phyloP scores from a whole-genome alignment of 179 eudicot species.

The Sideroxylon spinosum region DNA sequence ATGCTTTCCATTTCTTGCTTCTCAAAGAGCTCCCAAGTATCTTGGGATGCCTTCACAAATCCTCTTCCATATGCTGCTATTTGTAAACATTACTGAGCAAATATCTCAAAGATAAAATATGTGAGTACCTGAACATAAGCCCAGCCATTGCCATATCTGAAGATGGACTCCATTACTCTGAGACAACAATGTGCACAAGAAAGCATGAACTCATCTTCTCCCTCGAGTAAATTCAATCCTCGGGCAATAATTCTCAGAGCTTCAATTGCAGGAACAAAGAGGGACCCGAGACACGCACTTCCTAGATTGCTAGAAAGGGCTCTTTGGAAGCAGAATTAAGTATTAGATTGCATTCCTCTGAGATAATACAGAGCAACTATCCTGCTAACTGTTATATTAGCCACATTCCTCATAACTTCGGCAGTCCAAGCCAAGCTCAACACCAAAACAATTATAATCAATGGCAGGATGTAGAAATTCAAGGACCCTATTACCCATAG shows the following conservation, averaged over 20 bases:
- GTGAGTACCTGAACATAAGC: slow-evolving; percentile 99
- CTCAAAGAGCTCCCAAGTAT: slow-evolving; percentile 88
- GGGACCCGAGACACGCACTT: slow-evolving; percentile 84
- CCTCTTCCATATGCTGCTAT: slow-evolving; percentile 88
- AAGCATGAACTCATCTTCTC: slow-evolving; percentile 98
- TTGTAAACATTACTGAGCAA: no score
- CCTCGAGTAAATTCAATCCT: slow-evolving; percentile 79
- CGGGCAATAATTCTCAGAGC: slow-evolving; percentile 79
- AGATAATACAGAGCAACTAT: slow-evolving; percentile 83
- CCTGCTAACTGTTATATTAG: slow-evolving; percentile 77
- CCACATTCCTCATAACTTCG: slow-evolving; percentile 95
- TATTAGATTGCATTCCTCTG: slow-evolving; percentile 83
- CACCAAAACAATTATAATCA: slow-evolving; percentile 39
- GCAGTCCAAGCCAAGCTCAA: slow-evolving; percentile 55
- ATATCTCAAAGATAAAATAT: no score
- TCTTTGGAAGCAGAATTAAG: slow-evolving; percentile 79
- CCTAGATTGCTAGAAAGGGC: slow-evolving; percentile 82
- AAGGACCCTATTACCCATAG: slow-evolving; percentile 81
- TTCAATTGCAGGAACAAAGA: slow-evolving; percentile 89
- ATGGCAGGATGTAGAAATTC: slow-evolving; percentile 67
- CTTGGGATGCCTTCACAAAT: slow-evolving; percentile 78
- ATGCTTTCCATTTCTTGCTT: slow-evolving; percentile 51
- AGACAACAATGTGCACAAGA: slow-evolving; percentile 97
- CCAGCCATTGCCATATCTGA: slow-evolving; percentile 87
- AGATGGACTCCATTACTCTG: slow-evolving; percentile 68